Evolutionary conservation across 768 basidiomycete genomes (phyloP), one percentile per base, ranked within the genome.

Genomic region (Asterophora lycoperdoides): DNA sequence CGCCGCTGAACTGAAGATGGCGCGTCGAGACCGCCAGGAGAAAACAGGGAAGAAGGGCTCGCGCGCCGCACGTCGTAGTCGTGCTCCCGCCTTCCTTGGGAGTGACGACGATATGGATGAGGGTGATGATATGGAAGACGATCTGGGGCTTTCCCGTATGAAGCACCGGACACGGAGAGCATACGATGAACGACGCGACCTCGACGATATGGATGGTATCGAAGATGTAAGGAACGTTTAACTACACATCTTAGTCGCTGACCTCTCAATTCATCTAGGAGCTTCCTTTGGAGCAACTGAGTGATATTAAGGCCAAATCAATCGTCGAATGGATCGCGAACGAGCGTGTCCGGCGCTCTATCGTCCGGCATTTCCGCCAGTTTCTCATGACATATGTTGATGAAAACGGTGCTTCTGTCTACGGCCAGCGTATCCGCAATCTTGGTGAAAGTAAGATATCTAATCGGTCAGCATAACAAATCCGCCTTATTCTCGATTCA

Each of bases 251-350:
- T 49, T 38, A 20, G 41, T n/a, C 10, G 30, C 30, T 34, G 44
- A 41, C 26, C 58, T 66, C 17, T 23, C 37, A 52, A 37, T 18
- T 18, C 41, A 29, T 40, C 11, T 61, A 96, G 91, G 93, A 97
- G 67, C 77, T 99, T 46, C 93, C 96, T 0, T 66, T 96, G 36
- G 95, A 98, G 63, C 92, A 99, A 71, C 75, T 99, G 8, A 90
- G 91, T 52, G 96, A 99, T 62, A 93, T 99, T 73, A 97, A 98
- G 64, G 92, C 94, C 33, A 92, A 94, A 62, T 93, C 91, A 10
- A 93, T 99, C 48, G 87, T 89, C 18, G 96, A 98, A 67, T 99
- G 96, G 96, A 94, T 98, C 58, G 86, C 91, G 14, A 86, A 86
- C 49, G 92, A 94, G 49, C 83, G 89, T 35, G 95, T 98, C 56